Percentiles rank a stretch among this genome's conserved stretches.
Conservation (phyloP, 2,329 filamentous ascomycete genomes). For the Capronia coronata region DNA sequence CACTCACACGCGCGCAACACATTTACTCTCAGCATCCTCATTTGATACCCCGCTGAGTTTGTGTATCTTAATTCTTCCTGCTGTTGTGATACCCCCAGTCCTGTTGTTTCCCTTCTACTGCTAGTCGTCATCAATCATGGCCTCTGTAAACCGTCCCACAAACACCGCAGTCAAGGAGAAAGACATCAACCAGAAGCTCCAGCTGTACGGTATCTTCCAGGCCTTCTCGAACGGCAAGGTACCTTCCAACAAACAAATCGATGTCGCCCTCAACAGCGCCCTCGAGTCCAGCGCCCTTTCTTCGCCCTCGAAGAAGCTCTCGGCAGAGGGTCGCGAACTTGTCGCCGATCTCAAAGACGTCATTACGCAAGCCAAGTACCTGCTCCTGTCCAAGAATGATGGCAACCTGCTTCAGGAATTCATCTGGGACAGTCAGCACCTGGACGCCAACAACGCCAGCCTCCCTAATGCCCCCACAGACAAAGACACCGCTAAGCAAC, state of each 20-base stretch:
- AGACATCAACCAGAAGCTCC: conserved; percentile 83
- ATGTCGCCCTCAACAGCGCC: conserved; percentile 86
- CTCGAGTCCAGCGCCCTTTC: conserved; percentile 64
- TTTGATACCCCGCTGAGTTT: conserved; percentile 19
- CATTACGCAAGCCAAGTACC: conserved; percentile 73
- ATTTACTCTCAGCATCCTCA: not conserved
- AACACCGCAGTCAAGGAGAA: conserved; percentile 70
- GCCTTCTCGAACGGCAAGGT: conserved; percentile 87
- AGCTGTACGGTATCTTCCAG: conserved; percentile 63
- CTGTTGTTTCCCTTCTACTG: not conserved
- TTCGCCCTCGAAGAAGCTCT: conserved; percentile 69
- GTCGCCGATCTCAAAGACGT: conserved; percentile 72
- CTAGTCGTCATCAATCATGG: conserved; percentile 20
- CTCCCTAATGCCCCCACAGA: conserved; percentile 61
- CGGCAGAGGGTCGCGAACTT: conserved; percentile 71
- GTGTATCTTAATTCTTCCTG: conserved; percentile 4
- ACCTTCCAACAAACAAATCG: conserved; percentile 93
- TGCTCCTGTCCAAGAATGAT: conserved; percentile 88
- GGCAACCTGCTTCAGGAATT: conserved; percentile 94
- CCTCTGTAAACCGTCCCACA: conserved; percentile 63
- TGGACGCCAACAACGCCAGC: conserved; percentile 53
- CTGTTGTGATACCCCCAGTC: conserved; percentile 18
- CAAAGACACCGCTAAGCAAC: conserved; percentile 71
- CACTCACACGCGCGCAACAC: not conserved
- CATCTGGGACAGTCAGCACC: conserved; percentile 83